Conservation (phyloP, 2,329 filamentous ascomycete species). For the Colletotrichum sp. region DNA sequence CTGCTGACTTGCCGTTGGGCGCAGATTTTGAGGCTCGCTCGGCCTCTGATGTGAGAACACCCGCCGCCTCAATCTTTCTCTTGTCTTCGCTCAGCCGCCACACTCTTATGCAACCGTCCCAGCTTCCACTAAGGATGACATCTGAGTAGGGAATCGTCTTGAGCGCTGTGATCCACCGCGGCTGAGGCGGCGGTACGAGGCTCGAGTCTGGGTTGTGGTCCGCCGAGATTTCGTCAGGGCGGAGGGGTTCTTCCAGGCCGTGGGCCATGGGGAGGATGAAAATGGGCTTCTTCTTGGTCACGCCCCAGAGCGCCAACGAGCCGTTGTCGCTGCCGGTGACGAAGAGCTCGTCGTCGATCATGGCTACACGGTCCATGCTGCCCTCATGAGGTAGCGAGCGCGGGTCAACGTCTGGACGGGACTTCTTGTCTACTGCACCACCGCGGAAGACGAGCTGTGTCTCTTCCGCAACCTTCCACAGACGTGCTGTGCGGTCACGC, state of each 20-base stretch:
- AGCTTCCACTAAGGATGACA: slow-evolving; percentile 88
- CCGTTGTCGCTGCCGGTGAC: slow-evolving; percentile 95
- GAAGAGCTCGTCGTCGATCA: slow-evolving; percentile 87
- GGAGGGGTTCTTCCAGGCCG: slow-evolving; percentile 77
- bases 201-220: slow-evolving; percentile 66
- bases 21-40: slow-evolving; percentile 13
- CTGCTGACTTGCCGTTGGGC: slow-evolving; percentile 22
- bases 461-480: slow-evolving; percentile 98
- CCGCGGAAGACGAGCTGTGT: slow-evolving; percentile 94
- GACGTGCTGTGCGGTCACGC: slow-evolving; percentile 85
- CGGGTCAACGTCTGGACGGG: slow-evolving; percentile 44
- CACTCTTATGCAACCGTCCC: slow-evolving; percentile 86
- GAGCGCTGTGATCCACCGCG: slow-evolving; percentile 90
- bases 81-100: slow-evolving; percentile 90
- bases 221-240: slow-evolving; percentile 74
- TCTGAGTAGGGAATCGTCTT: slow-evolving; percentile 89
- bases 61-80: slow-evolving; percentile 74
- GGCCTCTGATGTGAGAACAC: slow-evolving; percentile 53
- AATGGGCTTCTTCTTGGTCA: slow-evolving; percentile 94
- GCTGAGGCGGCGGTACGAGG: slow-evolving; percentile 68
- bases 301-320: slow-evolving; percentile 82
- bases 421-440: slow-evolving; percentile 62
- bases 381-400: slow-evolving; percentile 73
- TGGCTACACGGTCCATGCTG: slow-evolving; percentile 89
- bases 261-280: slow-evolving; percentile 82